A percentile compares a stretch with the other conserved stretches of the same genome.
These are phyloP conservation scores for Neocucurbitaria cava DNA, from an alignment of 2,329 filamentous ascomycete genomes.

Conservation along the genomic window DNA sequence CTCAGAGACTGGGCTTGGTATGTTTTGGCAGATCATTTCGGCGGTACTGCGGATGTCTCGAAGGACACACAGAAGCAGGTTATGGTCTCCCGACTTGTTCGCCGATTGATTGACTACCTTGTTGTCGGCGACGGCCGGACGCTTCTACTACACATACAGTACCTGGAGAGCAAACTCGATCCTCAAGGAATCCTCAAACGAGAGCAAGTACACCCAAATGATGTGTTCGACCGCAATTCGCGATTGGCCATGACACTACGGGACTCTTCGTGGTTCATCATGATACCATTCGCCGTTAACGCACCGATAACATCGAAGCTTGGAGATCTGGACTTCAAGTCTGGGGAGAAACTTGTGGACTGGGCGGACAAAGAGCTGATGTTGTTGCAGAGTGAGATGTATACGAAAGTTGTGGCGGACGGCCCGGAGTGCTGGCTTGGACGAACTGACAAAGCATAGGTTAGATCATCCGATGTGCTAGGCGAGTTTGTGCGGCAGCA, in stretches of 20 bases:
- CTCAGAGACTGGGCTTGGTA: constrained; percentile 23
- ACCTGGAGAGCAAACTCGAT: constrained; percentile 50
- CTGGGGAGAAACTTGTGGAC: constrained; percentile 48
- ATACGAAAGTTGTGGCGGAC: constrained; percentile 22
- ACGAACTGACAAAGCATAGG: no score
- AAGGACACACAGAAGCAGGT: constrained; percentile 1
- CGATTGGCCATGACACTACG: constrained; percentile 56
- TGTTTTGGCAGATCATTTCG: constrained; percentile 18
- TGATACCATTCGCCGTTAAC: constrained; percentile 20
- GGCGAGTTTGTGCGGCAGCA: no score
- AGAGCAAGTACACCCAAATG: not conserved
- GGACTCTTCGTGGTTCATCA: constrained; percentile 56
- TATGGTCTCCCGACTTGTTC: constrained; percentile 8
- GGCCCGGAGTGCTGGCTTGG: constrained; percentile 2
- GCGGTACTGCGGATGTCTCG: not conserved
- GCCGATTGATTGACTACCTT: constrained; percentile 32
- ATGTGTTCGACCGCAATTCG: constrained; percentile 24
- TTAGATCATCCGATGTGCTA: not conserved
- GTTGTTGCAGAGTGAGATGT: constrained; percentile 51
- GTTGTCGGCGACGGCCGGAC: constrained; percentile 40
- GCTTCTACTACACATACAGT: constrained; percentile 47
- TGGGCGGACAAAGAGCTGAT: constrained; percentile 52
- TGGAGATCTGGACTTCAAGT: constrained; percentile 57
- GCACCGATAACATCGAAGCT: constrained; percentile 49
- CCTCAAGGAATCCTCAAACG: constrained; percentile 35